Evolutionary conservation across 495 filamentous ascomycete genomes (phyloP), one percentile per base, ranked within the genome.

Genomic region (Usnea hakonensis): DNA sequence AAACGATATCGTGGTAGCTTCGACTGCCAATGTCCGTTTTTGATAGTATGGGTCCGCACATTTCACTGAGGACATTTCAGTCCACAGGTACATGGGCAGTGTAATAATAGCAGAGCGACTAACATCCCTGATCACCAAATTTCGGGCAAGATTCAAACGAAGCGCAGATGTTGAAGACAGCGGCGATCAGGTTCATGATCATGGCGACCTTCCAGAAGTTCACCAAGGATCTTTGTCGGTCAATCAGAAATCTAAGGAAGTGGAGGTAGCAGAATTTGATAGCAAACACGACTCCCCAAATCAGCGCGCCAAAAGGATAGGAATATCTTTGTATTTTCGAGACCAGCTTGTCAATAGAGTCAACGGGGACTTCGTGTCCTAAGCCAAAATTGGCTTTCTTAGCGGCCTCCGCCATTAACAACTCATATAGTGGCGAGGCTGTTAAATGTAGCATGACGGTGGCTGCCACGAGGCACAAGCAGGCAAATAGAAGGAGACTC

Each of bases 231-330:
- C 28, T 14, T 13, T 72, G 50, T 4, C 65, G 60, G 21, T 66
- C 59, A 8, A 69, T 69, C n/a, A 74, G 65, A 32, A 67, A 71
- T 19, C 53, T 63, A 59, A 74, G 72, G 67, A 74, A 73, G 26
- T 68, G 14, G 8, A 74, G 55, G 44, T 73, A 73, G 54, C 61
- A 68, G 37, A 72, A 44, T 53, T 74, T 74, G 64, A 74, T 66
- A 21, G 56, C 41, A 48, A 65, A 71, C 0, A 64, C 52, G 11
- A 66, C 53, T 23, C 30, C 21, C 62, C 62, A 60, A 40, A 60
- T 60, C 1, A 64, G 57, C 19, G 48, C 30, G 9, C 56, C 62
- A 35, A 64, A 64, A 26, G 56, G 32, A 33, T 60, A 64, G 19
- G 62, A 53, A n/a, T 60, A 38, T 13, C 40, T 32, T 41, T 64